These are phyloP conservation scores for Cladosporium cucumerinum DNA, from an alignment of 2,329 filamentous ascomycete species.

Conservation along the genomic window DNA sequence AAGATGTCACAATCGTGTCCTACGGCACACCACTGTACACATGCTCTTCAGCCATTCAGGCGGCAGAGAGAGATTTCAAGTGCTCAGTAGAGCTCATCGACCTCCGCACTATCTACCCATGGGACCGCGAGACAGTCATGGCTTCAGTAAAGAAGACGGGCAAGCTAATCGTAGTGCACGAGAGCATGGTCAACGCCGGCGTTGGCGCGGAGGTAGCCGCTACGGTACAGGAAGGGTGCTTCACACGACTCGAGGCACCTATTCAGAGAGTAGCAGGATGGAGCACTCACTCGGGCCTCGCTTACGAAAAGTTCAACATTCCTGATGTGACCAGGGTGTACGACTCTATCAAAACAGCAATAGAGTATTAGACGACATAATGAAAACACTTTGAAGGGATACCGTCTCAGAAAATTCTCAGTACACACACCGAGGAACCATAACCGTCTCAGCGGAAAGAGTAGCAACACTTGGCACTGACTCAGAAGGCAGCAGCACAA, in stretches of 20 bases:
- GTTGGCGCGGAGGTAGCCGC: constrained; percentile 87
- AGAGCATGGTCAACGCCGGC: constrained; percentile 86
- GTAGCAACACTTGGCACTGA: neutral
- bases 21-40: constrained; percentile 89
- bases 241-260: constrained; percentile 78
- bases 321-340: constrained; percentile 76
- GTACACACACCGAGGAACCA: neutral
- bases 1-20: constrained; percentile 77
- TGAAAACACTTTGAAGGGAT: neutral
- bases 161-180: constrained; percentile 81
- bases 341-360: constrained; percentile 46
- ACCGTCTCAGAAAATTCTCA: neutral
- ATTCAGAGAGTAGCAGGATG: constrained; percentile 84
- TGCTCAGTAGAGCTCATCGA: constrained; percentile 83
- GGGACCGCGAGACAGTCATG: constrained; percentile 79
- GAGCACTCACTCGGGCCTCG: constrained; percentile 76
- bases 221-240: constrained; percentile 82
- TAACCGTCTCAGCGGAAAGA: neutral
- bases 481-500: neutral
- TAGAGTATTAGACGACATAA: constrained; percentile 40
- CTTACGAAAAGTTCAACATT: constrained; percentile 68
- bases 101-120: constrained; percentile 82
- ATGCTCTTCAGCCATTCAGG: constrained; percentile 72
- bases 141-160: constrained; percentile 85
- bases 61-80: constrained; percentile 70